Conservation (phyloP, 2,329 filamentous ascomycete genomes). For the Blumeria hordei region DNA sequence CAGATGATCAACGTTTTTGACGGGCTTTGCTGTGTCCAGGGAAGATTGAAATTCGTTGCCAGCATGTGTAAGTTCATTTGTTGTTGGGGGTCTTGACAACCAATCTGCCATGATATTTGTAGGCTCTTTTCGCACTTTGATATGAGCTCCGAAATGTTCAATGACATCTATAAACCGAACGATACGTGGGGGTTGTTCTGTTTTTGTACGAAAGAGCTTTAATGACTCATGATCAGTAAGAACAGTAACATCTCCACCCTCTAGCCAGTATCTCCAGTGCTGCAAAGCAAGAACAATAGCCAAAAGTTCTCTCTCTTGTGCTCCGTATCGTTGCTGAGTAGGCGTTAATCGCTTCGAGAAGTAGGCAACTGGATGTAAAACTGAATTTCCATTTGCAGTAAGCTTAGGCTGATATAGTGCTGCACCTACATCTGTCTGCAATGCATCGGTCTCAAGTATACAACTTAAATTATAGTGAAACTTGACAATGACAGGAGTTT, state of each 20-base stretch:
- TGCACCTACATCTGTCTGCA: neutral
- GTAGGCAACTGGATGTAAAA: conserved; percentile 1
- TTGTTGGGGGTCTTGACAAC: neutral
- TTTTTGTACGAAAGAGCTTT: neutral
- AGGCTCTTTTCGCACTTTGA: neutral
- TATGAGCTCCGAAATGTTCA: neutral
- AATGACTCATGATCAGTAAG: conserved; percentile 1
- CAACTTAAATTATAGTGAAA: neutral
- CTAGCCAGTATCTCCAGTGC: neutral
- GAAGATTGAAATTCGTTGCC: neutral
- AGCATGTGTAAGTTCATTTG: neutral
- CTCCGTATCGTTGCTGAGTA: neutral
- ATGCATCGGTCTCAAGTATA: neutral
- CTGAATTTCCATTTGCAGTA: conserved; percentile 1
- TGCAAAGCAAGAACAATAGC: conserved; percentile 1
- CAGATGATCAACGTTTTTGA: neutral
- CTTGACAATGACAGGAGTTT: neutral
- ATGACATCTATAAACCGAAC: conserved; percentile 1
- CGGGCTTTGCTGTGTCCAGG: neutral
- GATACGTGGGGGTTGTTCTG: neutral
- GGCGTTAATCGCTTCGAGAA: neutral
- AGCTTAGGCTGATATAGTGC: neutral
- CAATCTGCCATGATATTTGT: conserved; percentile 1
- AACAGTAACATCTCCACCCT: neutral
- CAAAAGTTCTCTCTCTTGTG: conserved; percentile 1